Evolutionary conservation across 352 stramenopile genomes (phyloP), one percentile per base, ranked within the genome.

Genomic region (Globisporangium megalacanthum): DNA sequence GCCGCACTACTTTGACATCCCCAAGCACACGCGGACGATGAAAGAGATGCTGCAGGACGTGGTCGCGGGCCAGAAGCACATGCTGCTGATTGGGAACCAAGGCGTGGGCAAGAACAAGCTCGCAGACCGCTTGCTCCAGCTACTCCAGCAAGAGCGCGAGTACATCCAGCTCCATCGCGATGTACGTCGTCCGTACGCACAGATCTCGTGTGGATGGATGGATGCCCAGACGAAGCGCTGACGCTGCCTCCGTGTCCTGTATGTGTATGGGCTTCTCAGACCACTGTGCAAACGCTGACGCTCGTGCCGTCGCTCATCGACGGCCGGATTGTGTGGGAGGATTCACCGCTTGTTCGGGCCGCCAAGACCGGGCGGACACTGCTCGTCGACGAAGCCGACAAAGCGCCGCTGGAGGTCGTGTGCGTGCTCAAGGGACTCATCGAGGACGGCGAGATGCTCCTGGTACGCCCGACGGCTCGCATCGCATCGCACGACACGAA

Each of bases 81-180:
- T 98, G 54, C 68, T 98, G 35, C 70, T 98, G 36, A 95, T 98
- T 31, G 96, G 96, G 0, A 98, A 98, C 69, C 95, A 99, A 78
- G 79, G 79, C 6, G 91, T 98, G 4, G 95, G 95, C 39, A 98
- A 98, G 63, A 98, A 98, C 75, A 97, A 97, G 52, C 75, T 98
- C 33, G 88, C 89, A 17, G 95, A 98, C 69, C 69, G 89, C 1
- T 58, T 98, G 15, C 60, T 98, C n/a, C 77, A 95, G 58, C 70
- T 96, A 11, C 53, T 98, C 14, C 65, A 97, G 50, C 92, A 90
- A 57, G 95, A 98, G 59, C 79, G 95, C 56, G 95, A 98, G 77
- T 98, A 99, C 69, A 93, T 98, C 58, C 96, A 99, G 63, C 86
- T 99, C 1, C 96, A 99, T 66, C 79, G 96, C 56, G 95, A 98